Base-by-base conservation (phyloP, 2,329 filamentous ascomycete genomes). In the Neopestalotiopsis sp. region DNA sequence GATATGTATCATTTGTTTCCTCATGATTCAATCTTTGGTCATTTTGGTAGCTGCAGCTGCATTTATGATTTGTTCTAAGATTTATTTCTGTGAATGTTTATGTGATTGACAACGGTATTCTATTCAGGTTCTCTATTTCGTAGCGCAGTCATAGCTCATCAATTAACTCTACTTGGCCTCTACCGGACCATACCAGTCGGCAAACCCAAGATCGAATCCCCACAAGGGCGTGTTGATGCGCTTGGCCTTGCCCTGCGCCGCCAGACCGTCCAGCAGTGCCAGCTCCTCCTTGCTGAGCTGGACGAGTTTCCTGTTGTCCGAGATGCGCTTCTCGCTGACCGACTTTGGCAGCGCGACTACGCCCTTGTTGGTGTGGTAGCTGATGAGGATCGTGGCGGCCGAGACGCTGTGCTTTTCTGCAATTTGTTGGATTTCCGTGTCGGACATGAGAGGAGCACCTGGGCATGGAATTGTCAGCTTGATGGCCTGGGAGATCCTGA, bases 331-430 rank as follows among this genome's bases (percentile, higher is more conserved):
- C 1, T 84, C 81, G 0, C 85, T 88, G 3, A 88, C 85, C 62
- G 83, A 85, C 78, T 89, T 89, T 17, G 87, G 85, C 56, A 89
- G 76, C 9, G 87, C 86, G 7, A 85, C 81, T 0, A 83, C 86
- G 1, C 86, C 86, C 74, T 86, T 84, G 34, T 80, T 82, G 34
- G 87, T 78, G 53, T 84, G 80, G 70, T 87, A 83, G 53, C 87
- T 88, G 58, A 90, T 81, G 61, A 84, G 81, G 70, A 85, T 81
- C 62, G 90, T 80, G 42, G 80, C 81, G 7, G 72, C 68, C 5
- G 73, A 74, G 24, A 72, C 71, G 3, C 81, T 78, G 70, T 86
- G 86, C n/a, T 65, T 56, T 14, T 49, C 63, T 56, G 20, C 63
- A 20, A 68, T 70, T 49, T 63, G 24, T 56, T 67, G 65, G 34